Evolutionary conservation across 768 basidiomycete genomes (phyloP), one percentile per base, ranked within the genome.

Genomic region (Candolleomyces eurysporus): DNA sequence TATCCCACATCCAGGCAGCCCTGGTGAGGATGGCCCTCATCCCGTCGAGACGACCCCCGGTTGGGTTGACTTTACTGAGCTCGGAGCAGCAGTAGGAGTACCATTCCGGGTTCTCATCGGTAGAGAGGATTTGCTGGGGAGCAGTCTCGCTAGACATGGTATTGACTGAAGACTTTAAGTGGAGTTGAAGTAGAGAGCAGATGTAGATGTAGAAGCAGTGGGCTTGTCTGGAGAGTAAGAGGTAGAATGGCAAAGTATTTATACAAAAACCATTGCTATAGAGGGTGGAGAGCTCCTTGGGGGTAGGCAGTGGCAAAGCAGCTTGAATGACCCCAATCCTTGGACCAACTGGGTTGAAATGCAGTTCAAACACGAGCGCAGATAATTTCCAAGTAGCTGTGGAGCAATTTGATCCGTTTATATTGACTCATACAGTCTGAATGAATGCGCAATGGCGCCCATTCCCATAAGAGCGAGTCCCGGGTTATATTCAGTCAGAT

Each of bases 1-100:
- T 61, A 8, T 61, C 61, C 61, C 61, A 61, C 54, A 61, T 40
- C 17, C 31, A 46, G 31, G 48, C n/a, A 19, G 61, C 54, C 45
- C 40, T 55, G 13, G 60, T 52, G 30, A 61, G 43, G 40, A 55
- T 52, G 48, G 61, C 61, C 22, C 43, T 54, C 61, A 60, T 60
- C 14, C 39, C 52, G 30, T 52, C 59, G 11, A 52, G 26, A 26
- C 59, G 46, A 31, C 40, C 30, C 11, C 42, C 39, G 21, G 31
- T 19, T 17, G 54, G 21, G 52, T 36, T 19, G 40, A 43, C 54
- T 3, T 36, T 40, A 26, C 14, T 36, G 3, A 36, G n/a, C 39
- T 22, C 36, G 40, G 54, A 17, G 54, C 54, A 56, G 54, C 36
- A 56, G 36, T 36, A 19, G 40, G 17, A 42, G 54, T 56, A 56